Base-by-base conservation (phyloP, 2,329 filamentous ascomycete genomes). In the Fusarium ambrosium region DNA sequence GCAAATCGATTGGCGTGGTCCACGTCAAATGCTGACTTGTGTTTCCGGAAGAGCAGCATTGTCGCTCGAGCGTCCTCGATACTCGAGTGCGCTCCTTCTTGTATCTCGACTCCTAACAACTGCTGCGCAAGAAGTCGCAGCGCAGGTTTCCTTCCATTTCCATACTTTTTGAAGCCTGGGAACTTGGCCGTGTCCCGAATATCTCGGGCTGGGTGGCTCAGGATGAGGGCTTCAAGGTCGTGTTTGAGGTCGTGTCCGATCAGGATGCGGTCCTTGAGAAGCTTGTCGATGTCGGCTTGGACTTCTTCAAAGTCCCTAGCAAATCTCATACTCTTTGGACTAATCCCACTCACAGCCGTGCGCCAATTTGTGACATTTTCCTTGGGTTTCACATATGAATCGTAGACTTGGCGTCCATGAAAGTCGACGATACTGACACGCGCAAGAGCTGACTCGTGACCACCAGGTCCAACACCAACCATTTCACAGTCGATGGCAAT, bases 401-500 rank as follows among this genome's bases (percentile, higher is more conserved):
- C 97, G 88, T 98, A 98, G 55, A 99, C 86, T 82, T 98, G 95
- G 32, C 93, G 90, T 20, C 95, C 95, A 81, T 98, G 95, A 83
- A 95, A 99, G 83, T 98, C 97, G 76, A 98, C 95, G 18, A 97
- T 86, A 80, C 94, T 97, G 65, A 96, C 94, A 56, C 97, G 91
- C 1, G 97, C 97, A 53, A 99, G 89, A 0, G 91, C 92, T 39
- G 94, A 95, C 80, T 92, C 89, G 73, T 92, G 87, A 24, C 91
- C 89, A 61, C 91, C 91, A 1, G 90, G 89, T 0, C 93, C 94
- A 14, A 97, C 91, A 58, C 96, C 97, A 29, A 99, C 97, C 97
- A 99, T 99, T 85, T 99, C 97, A 83, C 97, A 99, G 85, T 99
- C 97, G 56, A 99, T 90, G 22, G 94, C 93, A 48, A 99, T 86